Base-by-base conservation (phyloP, 768 basidiomycete species). In the Tulasnella sp. region DNA sequence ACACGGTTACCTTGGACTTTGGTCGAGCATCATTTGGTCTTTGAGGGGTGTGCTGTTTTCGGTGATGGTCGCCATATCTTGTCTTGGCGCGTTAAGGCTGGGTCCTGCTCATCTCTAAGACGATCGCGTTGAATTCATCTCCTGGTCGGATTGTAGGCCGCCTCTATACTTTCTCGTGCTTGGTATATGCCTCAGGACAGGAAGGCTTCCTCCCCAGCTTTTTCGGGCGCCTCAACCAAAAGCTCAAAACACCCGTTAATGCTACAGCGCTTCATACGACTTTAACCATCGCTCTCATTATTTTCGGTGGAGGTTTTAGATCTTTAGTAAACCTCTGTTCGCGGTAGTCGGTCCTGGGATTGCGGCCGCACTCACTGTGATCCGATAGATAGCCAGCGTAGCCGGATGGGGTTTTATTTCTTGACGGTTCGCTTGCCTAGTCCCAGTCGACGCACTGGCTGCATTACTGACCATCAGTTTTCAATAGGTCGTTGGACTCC, bases 11-110 rank as follows among this genome's bases (percentile, higher is more conserved):
- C 0, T 85, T 97, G 79, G 97, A 99, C 82, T 99, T 97, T 79
- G 97, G 97, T 7, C 88, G 91, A 69, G 89, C 89, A 0, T 83
- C 96, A 9, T 93, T 96, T 79, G 97, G 2, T 89, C 91, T 5
- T 83, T 91, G n/a, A 97, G 97, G 38, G 96, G 92, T 0, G 88
- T 89, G 6, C 80, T 95, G 19, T 97, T 99, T 81, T 94, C 97
- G 0, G 86, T 91, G 71, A 90, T 95, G 87, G 97, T 99, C 19
- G 93, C 95, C 0, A 87, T 98, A 76, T 97, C 96, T 2, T 97
- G 95, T 82, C 94, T 99, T 79, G 97, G 97, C 22, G 95, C 97
- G 1, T 83, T 99, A 72, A 97, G 82, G 93, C 94, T 89, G 79
- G 54, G 78, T 81, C 80, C 74, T n/a, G 2, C 14, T 11, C 22